Conservation (phyloP, 1,284 basidiomycete species). For the Austropuccinia psidii region DNA sequence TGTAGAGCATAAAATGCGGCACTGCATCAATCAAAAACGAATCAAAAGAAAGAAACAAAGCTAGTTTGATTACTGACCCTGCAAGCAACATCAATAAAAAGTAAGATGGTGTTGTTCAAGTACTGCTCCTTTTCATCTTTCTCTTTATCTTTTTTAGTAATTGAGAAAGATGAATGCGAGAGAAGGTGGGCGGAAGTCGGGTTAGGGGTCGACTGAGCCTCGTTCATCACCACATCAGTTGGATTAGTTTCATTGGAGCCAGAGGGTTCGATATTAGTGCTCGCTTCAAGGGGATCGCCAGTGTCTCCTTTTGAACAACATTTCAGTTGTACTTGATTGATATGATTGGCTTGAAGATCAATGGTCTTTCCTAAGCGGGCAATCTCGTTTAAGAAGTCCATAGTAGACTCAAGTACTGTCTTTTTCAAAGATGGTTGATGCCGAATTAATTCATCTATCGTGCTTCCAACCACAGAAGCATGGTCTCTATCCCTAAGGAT, state of each 20-base stretch:
- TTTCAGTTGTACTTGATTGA: conserved; percentile 48
- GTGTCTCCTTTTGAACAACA: neutral
- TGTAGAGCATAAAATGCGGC: conserved; percentile 47
- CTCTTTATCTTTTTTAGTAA: conserved; percentile 16
- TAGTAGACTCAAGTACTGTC: conserved; percentile 67
- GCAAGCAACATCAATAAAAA: conserved; percentile 48
- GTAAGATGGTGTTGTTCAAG: conserved; percentile 61
- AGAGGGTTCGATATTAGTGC: neutral
- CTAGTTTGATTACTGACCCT: conserved; percentile 17
- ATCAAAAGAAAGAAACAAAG: neutral
- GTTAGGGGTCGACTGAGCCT: neutral
- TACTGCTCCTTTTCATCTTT: conserved; percentile 39
- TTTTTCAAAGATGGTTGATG: conserved; percentile 86
- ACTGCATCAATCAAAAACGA: no score
- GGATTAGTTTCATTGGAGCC: neutral
- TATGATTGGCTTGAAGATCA: conserved; percentile 54
- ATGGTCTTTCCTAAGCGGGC: conserved; percentile 63
- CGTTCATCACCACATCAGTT: conserved; percentile 18
- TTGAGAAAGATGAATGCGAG: neutral
- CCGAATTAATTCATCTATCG: conserved; percentile 89
- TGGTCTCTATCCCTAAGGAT: conserved; percentile 90
- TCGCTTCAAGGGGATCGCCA: neutral
- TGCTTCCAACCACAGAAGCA: conserved; percentile 73
- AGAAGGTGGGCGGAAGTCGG: neutral
- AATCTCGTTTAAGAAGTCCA: conserved; percentile 62